These are phyloP conservation scores for Cavenderia fasciculata DNA, from an alignment of 78 protist genomes.

Conservation along the genomic window DNA sequence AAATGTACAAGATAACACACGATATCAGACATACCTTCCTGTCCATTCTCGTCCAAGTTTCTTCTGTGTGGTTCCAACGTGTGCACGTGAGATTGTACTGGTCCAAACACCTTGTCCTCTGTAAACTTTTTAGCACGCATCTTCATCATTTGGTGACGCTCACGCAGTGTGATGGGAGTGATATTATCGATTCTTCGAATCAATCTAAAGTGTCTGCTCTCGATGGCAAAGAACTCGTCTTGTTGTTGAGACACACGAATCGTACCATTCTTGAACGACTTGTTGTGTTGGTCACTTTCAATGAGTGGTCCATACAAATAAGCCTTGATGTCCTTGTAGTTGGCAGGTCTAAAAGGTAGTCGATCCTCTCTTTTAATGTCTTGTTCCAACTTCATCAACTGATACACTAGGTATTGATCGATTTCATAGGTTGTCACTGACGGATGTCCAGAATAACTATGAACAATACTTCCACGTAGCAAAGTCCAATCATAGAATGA, in stretches of 20 bases:
- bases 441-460: constrained; percentile 4
- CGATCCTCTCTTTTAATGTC: background rate
- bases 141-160: background rate
- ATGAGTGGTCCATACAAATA: background rate
- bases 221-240: constrained; percentile 32
- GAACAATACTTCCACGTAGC: constrained; percentile 35
- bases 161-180: background rate
- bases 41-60: background rate
- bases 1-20: constrained; percentile 25
- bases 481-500: constrained; percentile 63
- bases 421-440: constrained; percentile 23
- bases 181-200: constrained; percentile 10
- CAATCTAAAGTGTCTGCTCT: constrained; percentile 39
- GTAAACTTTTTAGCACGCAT: constrained; percentile 23
- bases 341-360: constrained; percentile 3
- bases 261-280: too few species aligned
- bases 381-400: constrained; percentile 1
- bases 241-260: background rate
- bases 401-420: constrained; percentile 26
- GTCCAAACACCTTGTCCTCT: constrained; percentile 8
- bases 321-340: constrained; percentile 32
- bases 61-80: background rate
- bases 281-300: background rate
- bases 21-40: background rate
- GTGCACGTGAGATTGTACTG: background rate